Percentiles rank a stretch among this genome's conserved stretches.
These are phyloP conservation scores for Sphaerulina musiva DNA, from an alignment of 2,329 filamentous ascomycete species.

Conservation along the genomic window DNA sequence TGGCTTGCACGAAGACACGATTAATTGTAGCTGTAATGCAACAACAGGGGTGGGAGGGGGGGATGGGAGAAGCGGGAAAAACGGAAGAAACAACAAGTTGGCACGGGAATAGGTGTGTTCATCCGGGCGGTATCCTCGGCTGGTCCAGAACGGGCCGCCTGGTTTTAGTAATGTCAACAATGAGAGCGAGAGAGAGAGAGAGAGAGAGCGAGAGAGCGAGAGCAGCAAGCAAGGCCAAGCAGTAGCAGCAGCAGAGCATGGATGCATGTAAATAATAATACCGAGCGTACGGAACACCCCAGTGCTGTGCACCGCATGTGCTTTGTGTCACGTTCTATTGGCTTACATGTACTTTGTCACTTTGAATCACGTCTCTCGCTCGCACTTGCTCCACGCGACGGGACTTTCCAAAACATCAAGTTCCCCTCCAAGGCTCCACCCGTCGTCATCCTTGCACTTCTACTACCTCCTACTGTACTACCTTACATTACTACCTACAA, in stretches of 20 bases:
- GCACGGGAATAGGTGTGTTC: not conserved
- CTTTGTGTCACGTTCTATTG: too few relatives aligned
- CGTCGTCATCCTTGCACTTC: too few relatives aligned
- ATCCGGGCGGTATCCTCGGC: constrained; percentile 4
- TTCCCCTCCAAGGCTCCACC: too few relatives aligned
- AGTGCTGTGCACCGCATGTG: constrained; percentile 13
- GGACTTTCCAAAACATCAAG: too few relatives aligned
- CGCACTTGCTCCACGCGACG: too few relatives aligned
- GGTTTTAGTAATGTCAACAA: constrained; percentile 10
- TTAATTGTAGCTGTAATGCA: constrained; percentile 9
- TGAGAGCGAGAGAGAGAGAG: not conserved
- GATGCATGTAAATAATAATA: constrained; percentile 20
- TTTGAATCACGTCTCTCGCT: too few relatives aligned
- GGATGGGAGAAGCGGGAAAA: not conserved
- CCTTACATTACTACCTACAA: too few relatives aligned
- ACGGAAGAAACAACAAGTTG: not conserved
- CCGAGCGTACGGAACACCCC: constrained; percentile 2
- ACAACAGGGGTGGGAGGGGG: not conserved
- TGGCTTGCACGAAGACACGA: constrained; percentile 14
- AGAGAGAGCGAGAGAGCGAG: not conserved
- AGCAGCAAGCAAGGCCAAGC: too few relatives aligned
- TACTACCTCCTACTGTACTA: too few relatives aligned
- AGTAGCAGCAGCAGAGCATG: not conserved
- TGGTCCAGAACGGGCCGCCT: constrained; percentile 9
- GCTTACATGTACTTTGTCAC: too few relatives aligned